Evolutionary conservation across 805 yeast species (phyloP).

Genomic region (Lipomyces oligophaga): DNA sequence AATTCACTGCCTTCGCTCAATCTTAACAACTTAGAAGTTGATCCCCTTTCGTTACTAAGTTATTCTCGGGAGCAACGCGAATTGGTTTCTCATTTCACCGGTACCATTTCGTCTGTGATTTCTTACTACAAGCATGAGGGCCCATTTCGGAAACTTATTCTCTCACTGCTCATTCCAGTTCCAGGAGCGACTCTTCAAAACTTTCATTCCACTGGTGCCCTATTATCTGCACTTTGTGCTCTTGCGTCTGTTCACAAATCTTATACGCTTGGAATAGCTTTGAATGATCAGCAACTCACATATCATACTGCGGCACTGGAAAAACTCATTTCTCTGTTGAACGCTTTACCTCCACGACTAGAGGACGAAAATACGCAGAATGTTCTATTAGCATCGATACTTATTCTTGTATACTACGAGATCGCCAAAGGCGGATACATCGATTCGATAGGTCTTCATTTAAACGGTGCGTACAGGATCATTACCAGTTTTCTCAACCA

Average conservation of each 20-base stretch:
- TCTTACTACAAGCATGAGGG: conserved; percentile 23
- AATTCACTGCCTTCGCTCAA: no score
- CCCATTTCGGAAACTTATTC: conserved; percentile 17
- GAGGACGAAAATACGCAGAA: conserved; percentile 26
- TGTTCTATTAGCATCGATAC: conserved; percentile 19
- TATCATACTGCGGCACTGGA: conserved; percentile 25
- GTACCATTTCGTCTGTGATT: conserved; percentile 20
- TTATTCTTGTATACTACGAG: conserved; percentile 26
- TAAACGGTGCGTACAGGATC: conserved; percentile 26
- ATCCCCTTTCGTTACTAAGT: conserved; percentile 18
- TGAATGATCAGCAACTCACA: conserved; percentile 12
- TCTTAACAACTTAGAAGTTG: no score
- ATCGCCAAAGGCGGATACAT: conserved; percentile 26
- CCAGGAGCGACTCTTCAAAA: not conserved
- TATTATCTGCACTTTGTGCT: conserved; percentile 24
- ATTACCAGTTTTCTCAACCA: conserved; percentile 23
- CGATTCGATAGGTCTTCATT: conserved; percentile 22
- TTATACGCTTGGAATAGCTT: conserved; percentile 13
- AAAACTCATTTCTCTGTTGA: conserved; percentile 14
- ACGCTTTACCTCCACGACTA: conserved; percentile 16
- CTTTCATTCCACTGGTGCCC: conserved; percentile 7
- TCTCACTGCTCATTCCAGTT: conserved; percentile 18
- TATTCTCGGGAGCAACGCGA: conserved; percentile 20
- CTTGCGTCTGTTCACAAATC: conserved; percentile 25
- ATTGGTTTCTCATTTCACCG: conserved; percentile 21